Evolutionary conservation across 23 red algal genomes (phyloP), one percentile per base, ranked within the genome.

Genomic region (Agarophyton chilense): DNA sequence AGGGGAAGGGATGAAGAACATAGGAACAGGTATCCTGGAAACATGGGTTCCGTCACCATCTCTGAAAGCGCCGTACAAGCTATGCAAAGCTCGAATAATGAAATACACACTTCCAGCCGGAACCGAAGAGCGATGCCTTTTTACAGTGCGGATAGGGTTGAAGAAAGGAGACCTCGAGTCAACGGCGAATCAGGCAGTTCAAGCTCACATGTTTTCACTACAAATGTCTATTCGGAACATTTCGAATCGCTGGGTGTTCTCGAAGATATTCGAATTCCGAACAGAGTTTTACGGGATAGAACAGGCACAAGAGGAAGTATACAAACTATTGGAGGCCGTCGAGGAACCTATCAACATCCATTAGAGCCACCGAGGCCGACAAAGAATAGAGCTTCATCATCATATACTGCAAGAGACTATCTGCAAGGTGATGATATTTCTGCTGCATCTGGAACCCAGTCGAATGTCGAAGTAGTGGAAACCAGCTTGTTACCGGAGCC

Each of bases 171-270:
- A 22, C 19, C 22, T 52, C 2, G 21, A 38, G 51, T 8, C 14
- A 21, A 24, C 18, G 4, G 47, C n/a, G 43, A 29, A 49, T 61
- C 80, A 52, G 58, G 55, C 2, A 84, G 57, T 50, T 71, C 57
- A 66, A 68, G 61, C 61, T 84, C 80, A 24, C 83, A 89, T 60
- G 36, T 89, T 32, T 89, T 89, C 72, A 89, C 85, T 6, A 89
- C 85, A 35, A 89, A 77, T 32, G 70, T 89, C 26, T 89, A 78
- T 49, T 89, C 85, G 6, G 85, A 89, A 52, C 31, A 63, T 51
- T 71, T 89, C 52, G 77, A 61, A 41, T 55, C 77, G 9, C 25
- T 80, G 4, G 77, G 77, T 10, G 43, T 74, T 74, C 68, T 74
- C n/a, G 77, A 80, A 31, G 35, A 40, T 14, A 56, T 56, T 35